These are phyloP conservation scores for Hypoxylon sp. DNA, from an alignment of 2,329 filamentous ascomycete genomes.

Conservation along the genomic window DNA sequence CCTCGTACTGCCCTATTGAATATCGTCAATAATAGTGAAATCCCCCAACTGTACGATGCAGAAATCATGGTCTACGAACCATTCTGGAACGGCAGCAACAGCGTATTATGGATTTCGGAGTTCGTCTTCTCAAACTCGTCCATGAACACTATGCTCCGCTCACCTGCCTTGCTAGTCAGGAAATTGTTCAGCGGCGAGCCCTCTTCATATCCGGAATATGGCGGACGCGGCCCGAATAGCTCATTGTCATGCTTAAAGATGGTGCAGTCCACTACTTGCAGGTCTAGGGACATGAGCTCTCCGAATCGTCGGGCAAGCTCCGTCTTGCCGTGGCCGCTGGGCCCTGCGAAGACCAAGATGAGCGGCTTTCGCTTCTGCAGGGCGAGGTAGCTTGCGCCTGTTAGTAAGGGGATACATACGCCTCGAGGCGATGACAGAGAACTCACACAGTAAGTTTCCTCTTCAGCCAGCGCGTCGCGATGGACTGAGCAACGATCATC, in stretches of 20 bases:
- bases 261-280: slow-evolving; percentile 52
- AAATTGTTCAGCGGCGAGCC: slow-evolving; percentile 58
- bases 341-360: slow-evolving; percentile 54
- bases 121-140: slow-evolving; percentile 61
- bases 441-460: slow-evolving; percentile 26
- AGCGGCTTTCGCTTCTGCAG: slow-evolving; percentile 45
- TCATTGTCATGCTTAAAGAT: slow-evolving; percentile 49
- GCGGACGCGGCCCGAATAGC: slow-evolving; percentile 52
- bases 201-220: slow-evolving; percentile 46
- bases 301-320: slow-evolving; percentile 54
- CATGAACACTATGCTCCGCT: slow-evolving; percentile 55
- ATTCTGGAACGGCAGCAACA: slow-evolving; percentile 55
- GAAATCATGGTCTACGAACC: slow-evolving; percentile 42
- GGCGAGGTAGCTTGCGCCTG: slow-evolving; percentile 42
- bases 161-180: slow-evolving; percentile 46
- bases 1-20: slow-evolving; percentile 46
- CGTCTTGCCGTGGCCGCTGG: slow-evolving; percentile 59
- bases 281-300: slow-evolving; percentile 48
- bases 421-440: not conserved
- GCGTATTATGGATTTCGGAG: slow-evolving; percentile 50
- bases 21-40: slow-evolving; percentile 6
- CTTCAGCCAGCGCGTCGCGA: slow-evolving; percentile 25
- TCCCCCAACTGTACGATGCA: not conserved
- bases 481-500: slow-evolving; percentile 30
- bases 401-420: slow-evolving; percentile 8